phyloP scores from a whole-genome alignment of 495 filamentous ascomycete species.

The Aspergillus ostianus region DNA sequence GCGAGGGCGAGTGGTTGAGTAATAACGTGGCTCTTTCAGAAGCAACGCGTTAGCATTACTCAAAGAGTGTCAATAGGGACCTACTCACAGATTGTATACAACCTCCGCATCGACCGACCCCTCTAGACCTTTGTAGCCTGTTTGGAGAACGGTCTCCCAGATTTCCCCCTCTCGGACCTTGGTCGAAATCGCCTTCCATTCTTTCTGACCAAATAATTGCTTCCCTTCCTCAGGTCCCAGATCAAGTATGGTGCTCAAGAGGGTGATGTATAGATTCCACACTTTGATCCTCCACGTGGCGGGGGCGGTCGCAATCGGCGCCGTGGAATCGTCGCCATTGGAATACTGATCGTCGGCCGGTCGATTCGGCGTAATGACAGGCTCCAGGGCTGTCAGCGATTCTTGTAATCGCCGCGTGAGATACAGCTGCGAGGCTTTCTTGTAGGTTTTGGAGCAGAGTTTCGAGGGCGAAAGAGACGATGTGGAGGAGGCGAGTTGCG shows the following conservation, averaged over 20 bases:
- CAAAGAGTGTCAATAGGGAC: no score
- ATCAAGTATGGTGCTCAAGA: constrained; percentile 86
- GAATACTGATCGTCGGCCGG: constrained; percentile 32
- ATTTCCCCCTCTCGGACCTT: constrained; percentile 82
- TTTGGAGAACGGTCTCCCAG: constrained; percentile 87
- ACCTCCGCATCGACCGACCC: constrained; percentile 93
- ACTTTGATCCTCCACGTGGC: constrained; percentile 83
- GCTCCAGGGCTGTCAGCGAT: constrained; percentile 76
- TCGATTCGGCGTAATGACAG: constrained; percentile 59
- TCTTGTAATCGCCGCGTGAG: constrained; percentile 89
- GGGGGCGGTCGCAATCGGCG: constrained; percentile 71
- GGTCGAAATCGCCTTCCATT: constrained; percentile 76
- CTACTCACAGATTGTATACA: constrained; percentile 80
- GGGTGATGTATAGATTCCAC: constrained; percentile 93
- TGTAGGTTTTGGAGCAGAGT: constrained; percentile 63
- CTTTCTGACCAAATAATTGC: constrained; percentile 73
- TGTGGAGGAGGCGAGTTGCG: constrained; percentile 49
- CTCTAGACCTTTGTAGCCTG: constrained; percentile 82
- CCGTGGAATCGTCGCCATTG: constrained; percentile 32
- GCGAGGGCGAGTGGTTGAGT: constrained; percentile 79
- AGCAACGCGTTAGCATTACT: constrained; percentile 16
- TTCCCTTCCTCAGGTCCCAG: constrained; percentile 89
- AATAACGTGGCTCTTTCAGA: constrained; percentile 74
- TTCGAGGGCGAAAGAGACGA: constrained; percentile 60
- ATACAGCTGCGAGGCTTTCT: constrained; percentile 86